A percentile compares a stretch with the other conserved stretches of the same genome.
Evolutionary conservation across 2,329 filamentous ascomycete species (phyloP).

Genomic region (Neonectria ditissima): DNA sequence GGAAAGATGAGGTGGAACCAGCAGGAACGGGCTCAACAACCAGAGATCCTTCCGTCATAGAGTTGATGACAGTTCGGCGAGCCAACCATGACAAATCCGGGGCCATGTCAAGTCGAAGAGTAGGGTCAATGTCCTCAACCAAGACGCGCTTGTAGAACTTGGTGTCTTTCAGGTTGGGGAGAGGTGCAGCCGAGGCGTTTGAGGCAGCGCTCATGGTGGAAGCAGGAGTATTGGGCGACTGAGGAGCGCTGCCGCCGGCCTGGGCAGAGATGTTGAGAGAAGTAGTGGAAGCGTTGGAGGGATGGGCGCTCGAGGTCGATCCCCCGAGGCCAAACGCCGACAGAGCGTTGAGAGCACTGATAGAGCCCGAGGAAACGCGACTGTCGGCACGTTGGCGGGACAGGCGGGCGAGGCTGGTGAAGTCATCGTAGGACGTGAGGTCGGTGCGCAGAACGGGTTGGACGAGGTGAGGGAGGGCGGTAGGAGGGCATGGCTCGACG

Average conservation of each 20-base stretch:
- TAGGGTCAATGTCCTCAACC: slow-evolving; percentile 93
- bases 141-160: slow-evolving; percentile 94
- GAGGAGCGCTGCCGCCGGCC: slow-evolving; percentile 64
- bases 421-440: slow-evolving; percentile 84
- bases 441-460: slow-evolving; percentile 87
- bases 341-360: slow-evolving; percentile 62
- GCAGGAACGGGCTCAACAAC: slow-evolving; percentile 89
- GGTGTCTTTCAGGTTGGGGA: slow-evolving; percentile 83
- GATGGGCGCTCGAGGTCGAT: slow-evolving; percentile 59
- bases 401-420: slow-evolving; percentile 78
- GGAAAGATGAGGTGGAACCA: slow-evolving; percentile 63
- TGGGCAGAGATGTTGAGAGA: slow-evolving; percentile 66
- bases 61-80: slow-evolving; percentile 83
- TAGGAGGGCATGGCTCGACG: slow-evolving; percentile 66
- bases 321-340: slow-evolving; percentile 58
- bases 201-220: slow-evolving; percentile 63
- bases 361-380: slow-evolving; percentile 77
- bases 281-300: slow-evolving; percentile 70
- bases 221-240: slow-evolving; percentile 69
- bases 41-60: slow-evolving; percentile 86
- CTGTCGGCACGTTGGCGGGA: slow-evolving; percentile 72
- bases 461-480: slow-evolving; percentile 84
- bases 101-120: slow-evolving; percentile 86
- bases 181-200: slow-evolving; percentile 46
- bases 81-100: slow-evolving; percentile 95